Conservation (phyloP, 2,329 filamentous ascomycete species). For the Fusarium papillatum region DNA sequence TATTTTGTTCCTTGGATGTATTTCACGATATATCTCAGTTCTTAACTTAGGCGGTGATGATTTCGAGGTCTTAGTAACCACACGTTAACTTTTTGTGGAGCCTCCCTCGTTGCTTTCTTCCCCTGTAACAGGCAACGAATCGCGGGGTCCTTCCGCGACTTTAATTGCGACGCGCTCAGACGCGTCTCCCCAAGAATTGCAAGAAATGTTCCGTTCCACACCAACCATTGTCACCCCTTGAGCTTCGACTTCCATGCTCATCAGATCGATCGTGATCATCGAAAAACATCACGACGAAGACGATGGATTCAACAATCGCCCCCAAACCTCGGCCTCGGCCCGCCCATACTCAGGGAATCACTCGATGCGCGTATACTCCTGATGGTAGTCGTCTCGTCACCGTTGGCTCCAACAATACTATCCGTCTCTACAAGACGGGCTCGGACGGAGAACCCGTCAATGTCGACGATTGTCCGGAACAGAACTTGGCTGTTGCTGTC, state of each 20-base stretch:
- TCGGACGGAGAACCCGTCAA: constrained; percentile 94
- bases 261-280: constrained; percentile 7
- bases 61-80: constrained; percentile 10
- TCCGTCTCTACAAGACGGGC: constrained; percentile 92
- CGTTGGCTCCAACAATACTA: constrained; percentile 92
- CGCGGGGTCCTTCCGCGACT: constrained; percentile 47
- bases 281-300: constrained; percentile 5
- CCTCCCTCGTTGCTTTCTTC: not conserved
- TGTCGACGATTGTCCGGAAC: constrained; percentile 91
- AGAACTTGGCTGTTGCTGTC: constrained; percentile 84
- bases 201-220: constrained; percentile 20
- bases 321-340: constrained; percentile 72
- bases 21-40: not conserved
- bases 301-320: constrained; percentile 50
- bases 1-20: not conserved
- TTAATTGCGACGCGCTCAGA: constrained; percentile 57
- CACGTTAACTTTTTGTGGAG: constrained; percentile 35
- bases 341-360: constrained; percentile 87
- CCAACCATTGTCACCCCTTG: constrained; percentile 19
- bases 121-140: constrained; percentile 30
- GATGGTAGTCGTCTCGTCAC: constrained; percentile 90
- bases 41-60: constrained; percentile 22
- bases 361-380: constrained; percentile 90
- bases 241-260: constrained; percentile 21
- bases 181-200: constrained; percentile 52